Percentiles rank a stretch among this genome's conserved stretches.
Evolutionary conservation across 2,329 filamentous ascomycete species (phyloP).

Genomic region (Sporothrix mexicana): DNA sequence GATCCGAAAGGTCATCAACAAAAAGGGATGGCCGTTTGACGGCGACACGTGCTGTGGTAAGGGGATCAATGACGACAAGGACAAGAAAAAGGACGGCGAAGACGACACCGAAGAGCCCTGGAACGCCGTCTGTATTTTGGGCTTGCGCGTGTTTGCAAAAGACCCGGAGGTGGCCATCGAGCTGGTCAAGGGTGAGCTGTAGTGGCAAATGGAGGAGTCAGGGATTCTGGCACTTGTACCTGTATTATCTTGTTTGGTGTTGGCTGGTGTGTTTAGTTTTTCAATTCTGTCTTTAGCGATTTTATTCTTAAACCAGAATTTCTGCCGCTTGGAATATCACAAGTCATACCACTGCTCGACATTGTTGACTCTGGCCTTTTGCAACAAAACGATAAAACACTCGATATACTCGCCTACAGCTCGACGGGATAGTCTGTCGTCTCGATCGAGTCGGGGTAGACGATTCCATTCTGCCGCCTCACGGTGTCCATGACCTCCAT

Average conservation of each 20-base stretch:
- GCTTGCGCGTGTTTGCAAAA: slow-evolving; percentile 30
- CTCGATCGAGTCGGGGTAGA: slow-evolving; percentile 62
- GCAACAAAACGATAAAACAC: too few species aligned
- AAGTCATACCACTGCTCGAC: too few species aligned
- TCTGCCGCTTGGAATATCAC: too few species aligned
- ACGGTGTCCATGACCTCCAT: slow-evolving; percentile 73
- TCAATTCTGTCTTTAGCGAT: too few species aligned
- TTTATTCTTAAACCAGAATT: too few species aligned
- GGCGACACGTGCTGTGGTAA: neutral
- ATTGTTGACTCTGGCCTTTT: too few species aligned
- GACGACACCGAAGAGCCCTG: neutral
- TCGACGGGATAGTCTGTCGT: slow-evolving; percentile 41
- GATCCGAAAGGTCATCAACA: neutral
- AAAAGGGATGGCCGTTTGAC: neutral
- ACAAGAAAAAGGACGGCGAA: neutral
- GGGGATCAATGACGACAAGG: too few species aligned
- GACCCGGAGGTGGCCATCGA: slow-evolving; percentile 14
- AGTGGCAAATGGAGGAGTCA: neutral
- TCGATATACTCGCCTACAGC: too few species aligned
- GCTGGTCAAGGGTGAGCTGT: slow-evolving; percentile 1
- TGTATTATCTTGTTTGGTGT: too few species aligned
- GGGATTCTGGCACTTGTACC: neutral
- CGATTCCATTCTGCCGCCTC: slow-evolving; percentile 58
- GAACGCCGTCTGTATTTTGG: slow-evolving; percentile 32
- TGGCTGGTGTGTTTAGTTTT: too few species aligned